phyloP scores from a whole-genome alignment of 2,329 filamentous ascomycete species.

The Botrytis sinoallii region DNA sequence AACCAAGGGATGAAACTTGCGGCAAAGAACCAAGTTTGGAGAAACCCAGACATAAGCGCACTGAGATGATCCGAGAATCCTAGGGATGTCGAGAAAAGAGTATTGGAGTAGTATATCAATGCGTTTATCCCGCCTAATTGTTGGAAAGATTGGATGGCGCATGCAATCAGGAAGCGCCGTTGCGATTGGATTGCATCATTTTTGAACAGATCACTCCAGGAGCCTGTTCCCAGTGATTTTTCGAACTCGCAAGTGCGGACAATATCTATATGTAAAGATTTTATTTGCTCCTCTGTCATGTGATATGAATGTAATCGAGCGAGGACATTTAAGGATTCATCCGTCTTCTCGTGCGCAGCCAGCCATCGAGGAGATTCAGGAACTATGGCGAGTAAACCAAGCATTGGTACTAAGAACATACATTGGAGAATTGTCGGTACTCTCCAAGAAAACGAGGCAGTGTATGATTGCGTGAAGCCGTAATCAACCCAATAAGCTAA shows the following conservation, averaged over 20 bases:
- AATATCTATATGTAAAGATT: conserved; percentile 36
- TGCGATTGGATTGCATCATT: conserved; percentile 43
- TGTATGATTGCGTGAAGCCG: conserved; percentile 51
- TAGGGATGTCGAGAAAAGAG: conserved; percentile 47
- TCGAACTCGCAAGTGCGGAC: conserved; percentile 38
- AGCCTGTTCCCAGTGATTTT: conserved; percentile 37
- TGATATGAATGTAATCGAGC: conserved; percentile 48
- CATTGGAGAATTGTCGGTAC: conserved; percentile 55
- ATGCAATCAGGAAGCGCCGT: conserved; percentile 49
- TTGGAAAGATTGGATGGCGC: conserved; percentile 49
- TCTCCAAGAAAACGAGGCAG: conserved; percentile 50
- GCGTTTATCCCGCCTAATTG: conserved; percentile 46
- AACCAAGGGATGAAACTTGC: conserved; percentile 42
- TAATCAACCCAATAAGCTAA: conserved; percentile 61
- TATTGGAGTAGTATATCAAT: conserved; percentile 44
- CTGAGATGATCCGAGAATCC: conserved; percentile 44
- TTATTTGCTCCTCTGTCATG: conserved; percentile 29
- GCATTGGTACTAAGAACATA: conserved; percentile 39
- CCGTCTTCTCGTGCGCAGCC: conserved; percentile 41
- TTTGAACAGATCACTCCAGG: conserved; percentile 30
- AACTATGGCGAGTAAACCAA: conserved; percentile 49
- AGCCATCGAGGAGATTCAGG: conserved; percentile 51
- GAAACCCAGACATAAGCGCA: conserved; percentile 50
- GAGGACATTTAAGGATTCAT: conserved; percentile 44
- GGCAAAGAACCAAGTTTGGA: conserved; percentile 48